Percentiles rank a stretch among this genome's conserved stretches.
These are phyloP conservation scores for Metarhizium sp. DNA, from an alignment of 2,329 filamentous ascomycete species.

Conservation along the genomic window DNA sequence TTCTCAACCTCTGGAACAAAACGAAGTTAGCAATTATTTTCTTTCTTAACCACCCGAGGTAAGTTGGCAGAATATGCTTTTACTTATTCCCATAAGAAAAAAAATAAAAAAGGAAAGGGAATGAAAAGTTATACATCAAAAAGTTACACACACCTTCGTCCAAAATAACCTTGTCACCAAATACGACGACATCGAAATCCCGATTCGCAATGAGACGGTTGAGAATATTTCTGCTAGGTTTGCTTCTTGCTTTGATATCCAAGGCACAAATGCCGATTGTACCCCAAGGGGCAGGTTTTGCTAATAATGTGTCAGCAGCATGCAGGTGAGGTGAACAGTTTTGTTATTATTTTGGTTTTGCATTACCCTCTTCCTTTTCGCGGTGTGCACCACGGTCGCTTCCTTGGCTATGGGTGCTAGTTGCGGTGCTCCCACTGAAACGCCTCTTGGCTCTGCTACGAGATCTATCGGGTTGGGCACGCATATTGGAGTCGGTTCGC, in stretches of 20 bases:
- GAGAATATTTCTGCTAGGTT: constrained; percentile 91
- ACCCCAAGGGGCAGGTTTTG: constrained; percentile 50
- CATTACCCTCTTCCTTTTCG: constrained; percentile 47
- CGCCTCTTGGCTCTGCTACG: constrained; percentile 63
- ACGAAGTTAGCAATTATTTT: constrained; percentile 6
- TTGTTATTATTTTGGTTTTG: not conserved
- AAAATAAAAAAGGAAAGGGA: not conserved
- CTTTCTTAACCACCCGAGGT: not conserved
- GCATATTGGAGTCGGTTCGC: constrained; percentile 26
- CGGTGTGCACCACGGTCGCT: constrained; percentile 53
- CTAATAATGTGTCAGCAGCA: constrained; percentile 24
- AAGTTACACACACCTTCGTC: constrained; percentile 58
- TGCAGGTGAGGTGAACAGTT: not conserved
- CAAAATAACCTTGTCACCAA: constrained; percentile 96
- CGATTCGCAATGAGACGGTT: constrained; percentile 83
- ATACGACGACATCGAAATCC: constrained; percentile 95
- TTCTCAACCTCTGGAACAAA: constrained; percentile 65
- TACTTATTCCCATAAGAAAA: too few relatives aligned
- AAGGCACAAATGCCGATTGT: constrained; percentile 90
- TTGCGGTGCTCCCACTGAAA: constrained; percentile 73
- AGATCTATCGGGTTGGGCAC: constrained; percentile 45
- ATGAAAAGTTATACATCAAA: not conserved
- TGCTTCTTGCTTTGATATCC: constrained; percentile 92
- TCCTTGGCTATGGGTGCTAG: constrained; percentile 72
- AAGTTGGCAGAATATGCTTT: too few relatives aligned